Evolutionary conservation across 2,329 filamentous ascomycete genomes (phyloP).

Genomic region (Cladosporium sp.): DNA sequence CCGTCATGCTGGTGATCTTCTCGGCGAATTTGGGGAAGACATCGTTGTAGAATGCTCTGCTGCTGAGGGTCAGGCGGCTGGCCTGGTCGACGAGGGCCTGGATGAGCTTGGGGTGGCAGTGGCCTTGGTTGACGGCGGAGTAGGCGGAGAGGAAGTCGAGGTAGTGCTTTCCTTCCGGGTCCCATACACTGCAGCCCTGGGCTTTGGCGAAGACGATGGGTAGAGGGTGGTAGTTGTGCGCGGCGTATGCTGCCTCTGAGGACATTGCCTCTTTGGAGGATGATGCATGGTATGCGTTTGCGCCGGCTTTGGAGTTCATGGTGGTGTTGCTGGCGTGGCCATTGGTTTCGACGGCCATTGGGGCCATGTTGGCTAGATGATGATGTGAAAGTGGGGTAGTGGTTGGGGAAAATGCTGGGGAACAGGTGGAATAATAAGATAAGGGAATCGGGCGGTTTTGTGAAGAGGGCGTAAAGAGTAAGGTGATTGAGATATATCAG

Average conservation of each 20-base stretch:
- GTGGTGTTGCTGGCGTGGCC: constrained; percentile 22
- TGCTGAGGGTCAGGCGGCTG: constrained; percentile 81
- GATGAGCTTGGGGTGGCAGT: constrained; percentile 94
- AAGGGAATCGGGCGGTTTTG: background rate
- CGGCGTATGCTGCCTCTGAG: constrained; percentile 76
- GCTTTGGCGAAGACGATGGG: constrained; percentile 89
- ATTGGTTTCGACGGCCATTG: constrained; percentile 30
- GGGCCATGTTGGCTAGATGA: constrained; percentile 29
- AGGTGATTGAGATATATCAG: no score
- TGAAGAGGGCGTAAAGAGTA: background rate
- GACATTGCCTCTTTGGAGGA: constrained; percentile 76
- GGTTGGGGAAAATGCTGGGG: background rate
- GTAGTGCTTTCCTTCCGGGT: constrained; percentile 85
- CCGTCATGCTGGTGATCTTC: constrained; percentile 82
- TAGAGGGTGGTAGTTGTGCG: constrained; percentile 98
- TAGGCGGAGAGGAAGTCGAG: constrained; percentile 98
- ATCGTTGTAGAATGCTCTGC: constrained; percentile 95
- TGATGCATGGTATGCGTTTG: constrained; percentile 61
- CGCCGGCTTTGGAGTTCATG: constrained; percentile 38
- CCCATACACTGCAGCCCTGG: constrained; percentile 85
- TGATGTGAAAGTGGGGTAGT: constrained; percentile 5
- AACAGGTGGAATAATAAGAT: background rate
- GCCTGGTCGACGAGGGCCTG: constrained; percentile 88
- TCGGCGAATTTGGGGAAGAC: constrained; percentile 95
- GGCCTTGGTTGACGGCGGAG: constrained; percentile 95